These are phyloP conservation scores for Misopates orontium DNA, from an alignment of 257 asterid species.

Conservation along the genomic window DNA sequence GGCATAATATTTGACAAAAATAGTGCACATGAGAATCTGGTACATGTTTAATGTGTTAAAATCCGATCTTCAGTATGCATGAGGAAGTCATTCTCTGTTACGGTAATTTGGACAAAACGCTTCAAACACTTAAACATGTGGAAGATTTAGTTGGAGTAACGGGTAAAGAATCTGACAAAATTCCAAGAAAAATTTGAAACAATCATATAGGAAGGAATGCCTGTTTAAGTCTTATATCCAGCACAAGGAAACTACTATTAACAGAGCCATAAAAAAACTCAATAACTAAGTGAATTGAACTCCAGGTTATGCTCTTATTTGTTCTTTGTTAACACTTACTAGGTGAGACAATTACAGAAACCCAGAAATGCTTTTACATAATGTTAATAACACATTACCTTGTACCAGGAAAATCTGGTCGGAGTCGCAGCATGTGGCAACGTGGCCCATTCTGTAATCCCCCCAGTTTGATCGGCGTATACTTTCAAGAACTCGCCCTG, in stretches of 20 bases:
- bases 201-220: conserved; percentile 5
- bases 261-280: conserved; percentile 2
- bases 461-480: conserved; percentile 42
- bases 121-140: not conserved
- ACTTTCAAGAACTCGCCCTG: conserved; percentile 65
- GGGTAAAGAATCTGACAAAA: not conserved
- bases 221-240: conserved; percentile 9
- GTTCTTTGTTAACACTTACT: not conserved
- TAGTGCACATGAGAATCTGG: too few relatives aligned
- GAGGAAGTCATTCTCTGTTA: not conserved
- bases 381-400: conserved; percentile 45
- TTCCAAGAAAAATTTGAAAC: not conserved
- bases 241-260: conserved; percentile 8
- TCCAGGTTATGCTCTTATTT: not conserved
- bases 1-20: too few relatives aligned
- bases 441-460: conserved; percentile 53
- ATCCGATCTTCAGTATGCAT: too few relatives aligned
- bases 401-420: conserved; percentile 76
- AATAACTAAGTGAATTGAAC: not conserved
- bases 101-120: not conserved
- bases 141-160: not conserved
- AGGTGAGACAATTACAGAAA: conserved; percentile 17
- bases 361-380: conserved; percentile 14
- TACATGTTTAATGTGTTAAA: too few relatives aligned
- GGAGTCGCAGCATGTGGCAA: conserved; percentile 51